Percentiles rank a stretch among this genome's conserved stretches.
Conservation (phyloP, 306 rosid genomes). For the Rosa rugosa region DNA sequence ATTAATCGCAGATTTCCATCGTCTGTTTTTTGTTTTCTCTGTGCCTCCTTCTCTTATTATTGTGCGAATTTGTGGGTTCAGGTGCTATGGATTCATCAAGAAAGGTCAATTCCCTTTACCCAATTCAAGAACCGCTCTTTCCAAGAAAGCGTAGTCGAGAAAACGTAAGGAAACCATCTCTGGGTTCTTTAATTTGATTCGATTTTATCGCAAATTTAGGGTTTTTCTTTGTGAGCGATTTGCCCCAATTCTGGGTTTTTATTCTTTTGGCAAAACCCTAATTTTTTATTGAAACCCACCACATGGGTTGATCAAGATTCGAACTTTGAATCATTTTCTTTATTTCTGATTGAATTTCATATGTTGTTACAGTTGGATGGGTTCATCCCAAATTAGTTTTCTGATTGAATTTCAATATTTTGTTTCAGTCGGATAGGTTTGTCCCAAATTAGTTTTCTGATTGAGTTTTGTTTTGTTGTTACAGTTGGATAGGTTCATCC, state of each 20-base stretch:
- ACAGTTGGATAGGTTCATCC: slow-evolving; percentile 20
- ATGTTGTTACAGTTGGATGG: not conserved
- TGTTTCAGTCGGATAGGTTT: not conserved
- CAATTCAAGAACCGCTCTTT: slow-evolving; percentile 36
- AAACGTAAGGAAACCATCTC: slow-evolving; percentile 27
- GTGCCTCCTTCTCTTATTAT: not conserved
- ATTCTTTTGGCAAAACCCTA: not conserved
- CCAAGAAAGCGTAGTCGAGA: slow-evolving; percentile 24
- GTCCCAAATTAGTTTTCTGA: not conserved
- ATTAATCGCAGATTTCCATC: not conserved
- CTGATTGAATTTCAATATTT: not conserved
- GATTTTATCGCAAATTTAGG: not conserved
- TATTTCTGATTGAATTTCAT: not conserved
- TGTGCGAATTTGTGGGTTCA: slow-evolving; percentile 29
- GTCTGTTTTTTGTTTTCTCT: not conserved
- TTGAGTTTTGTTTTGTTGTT: not conserved
- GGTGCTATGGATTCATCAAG: slow-evolving; percentile 27
- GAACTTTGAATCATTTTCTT: not conserved
- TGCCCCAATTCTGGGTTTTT: not conserved
- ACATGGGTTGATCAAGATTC: not conserved
- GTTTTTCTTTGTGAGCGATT: not conserved
- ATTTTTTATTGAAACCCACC: not conserved
- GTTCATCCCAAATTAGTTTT: not conserved
- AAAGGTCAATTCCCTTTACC: slow-evolving; percentile 17
- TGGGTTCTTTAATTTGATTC: not conserved